Percentiles rank a stretch among this genome's conserved stretches.
Evolutionary conservation across 2,329 filamentous ascomycete genomes (phyloP).

Genomic region (Stagonosporopsis rhizophila): DNA sequence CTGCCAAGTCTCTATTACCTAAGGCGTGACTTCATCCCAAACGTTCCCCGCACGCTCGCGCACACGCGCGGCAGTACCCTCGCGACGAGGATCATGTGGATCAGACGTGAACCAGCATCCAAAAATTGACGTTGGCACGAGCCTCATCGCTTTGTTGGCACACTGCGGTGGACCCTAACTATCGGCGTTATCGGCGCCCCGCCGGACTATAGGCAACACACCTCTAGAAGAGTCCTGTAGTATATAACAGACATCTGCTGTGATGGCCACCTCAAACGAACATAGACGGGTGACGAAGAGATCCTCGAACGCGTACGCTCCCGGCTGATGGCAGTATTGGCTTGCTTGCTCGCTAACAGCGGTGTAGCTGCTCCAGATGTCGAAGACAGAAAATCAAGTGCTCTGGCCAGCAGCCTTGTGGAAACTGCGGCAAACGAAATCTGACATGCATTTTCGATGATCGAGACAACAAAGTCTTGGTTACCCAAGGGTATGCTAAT

Average conservation of each 20-base stretch:
- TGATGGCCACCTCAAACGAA: slow-evolving; percentile 33
- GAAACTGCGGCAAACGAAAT: slow-evolving; percentile 37
- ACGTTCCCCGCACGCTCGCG: slow-evolving; percentile 10
- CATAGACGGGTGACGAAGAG: slow-evolving; percentile 34
- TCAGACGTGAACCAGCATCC: background rate
- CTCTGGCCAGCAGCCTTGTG: slow-evolving; percentile 41
- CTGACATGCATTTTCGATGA: slow-evolving; percentile 39
- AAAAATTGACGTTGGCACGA: background rate
- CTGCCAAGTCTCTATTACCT: slow-evolving; percentile 9
- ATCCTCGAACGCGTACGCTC: slow-evolving; percentile 32
- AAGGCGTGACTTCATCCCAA: background rate
- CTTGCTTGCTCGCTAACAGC: background rate
- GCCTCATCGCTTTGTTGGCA: background rate
- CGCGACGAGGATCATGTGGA: slow-evolving; percentile 1
- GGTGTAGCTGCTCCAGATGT: slow-evolving; percentile 37
- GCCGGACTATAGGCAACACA: slow-evolving; percentile 1
- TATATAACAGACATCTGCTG: slow-evolving; percentile 5
- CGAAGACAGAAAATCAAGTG: slow-evolving; percentile 44
- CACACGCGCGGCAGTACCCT: slow-evolving; percentile 2
- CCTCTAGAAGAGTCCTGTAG: slow-evolving; percentile 1
- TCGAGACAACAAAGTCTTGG: slow-evolving; percentile 42
- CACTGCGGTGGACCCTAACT: background rate
- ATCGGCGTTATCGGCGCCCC: slow-evolving; percentile 16
- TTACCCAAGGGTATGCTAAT: slow-evolving; percentile 33
- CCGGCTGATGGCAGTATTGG: background rate